Percentiles rank a stretch among this genome's conserved stretches.
These are phyloP conservation scores for Neovahlkampfia damariscottae DNA, from an alignment of 78 protist genomes.

Conservation along the genomic window DNA sequence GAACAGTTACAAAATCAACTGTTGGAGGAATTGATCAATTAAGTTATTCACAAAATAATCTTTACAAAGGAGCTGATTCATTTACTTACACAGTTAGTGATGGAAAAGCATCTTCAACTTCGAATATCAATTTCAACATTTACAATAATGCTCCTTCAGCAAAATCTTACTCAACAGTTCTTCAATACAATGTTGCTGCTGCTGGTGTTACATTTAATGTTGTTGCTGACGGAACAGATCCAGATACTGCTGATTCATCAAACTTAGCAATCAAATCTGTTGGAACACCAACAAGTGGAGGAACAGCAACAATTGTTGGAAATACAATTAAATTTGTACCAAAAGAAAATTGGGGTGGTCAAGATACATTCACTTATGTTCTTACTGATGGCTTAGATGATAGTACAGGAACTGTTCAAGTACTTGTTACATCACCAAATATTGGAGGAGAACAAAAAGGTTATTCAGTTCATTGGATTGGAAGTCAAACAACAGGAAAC, in stretches of 20 bases:
- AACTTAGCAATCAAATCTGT: too few relatives aligned
- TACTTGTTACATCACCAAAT: too few relatives aligned
- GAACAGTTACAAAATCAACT: background rate
- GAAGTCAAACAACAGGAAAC: too few relatives aligned
- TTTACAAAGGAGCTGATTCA: background rate
- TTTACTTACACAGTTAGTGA: background rate
- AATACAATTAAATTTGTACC: too few relatives aligned
- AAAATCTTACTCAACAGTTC: background rate
- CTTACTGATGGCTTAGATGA: background rate
- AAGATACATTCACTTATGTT: background rate
- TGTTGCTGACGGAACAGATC: too few relatives aligned
- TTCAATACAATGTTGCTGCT: background rate
- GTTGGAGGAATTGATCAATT: background rate
- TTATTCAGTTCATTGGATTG: too few relatives aligned
- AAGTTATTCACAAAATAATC: background rate
- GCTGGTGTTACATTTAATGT: background rate
- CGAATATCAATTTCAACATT: background rate
- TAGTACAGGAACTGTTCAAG: too few relatives aligned
- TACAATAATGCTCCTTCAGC: constrained; percentile 2
- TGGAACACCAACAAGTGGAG: too few relatives aligned
- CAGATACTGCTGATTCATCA: too few relatives aligned
- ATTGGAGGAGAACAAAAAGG: too few relatives aligned
- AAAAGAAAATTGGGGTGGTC: background rate
- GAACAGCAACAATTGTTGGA: too few relatives aligned
- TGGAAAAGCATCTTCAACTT: background rate